These are phyloP conservation scores for Chaetothyriales sp. DNA, from an alignment of 2,329 filamentous ascomycete genomes.

Conservation along the genomic window DNA sequence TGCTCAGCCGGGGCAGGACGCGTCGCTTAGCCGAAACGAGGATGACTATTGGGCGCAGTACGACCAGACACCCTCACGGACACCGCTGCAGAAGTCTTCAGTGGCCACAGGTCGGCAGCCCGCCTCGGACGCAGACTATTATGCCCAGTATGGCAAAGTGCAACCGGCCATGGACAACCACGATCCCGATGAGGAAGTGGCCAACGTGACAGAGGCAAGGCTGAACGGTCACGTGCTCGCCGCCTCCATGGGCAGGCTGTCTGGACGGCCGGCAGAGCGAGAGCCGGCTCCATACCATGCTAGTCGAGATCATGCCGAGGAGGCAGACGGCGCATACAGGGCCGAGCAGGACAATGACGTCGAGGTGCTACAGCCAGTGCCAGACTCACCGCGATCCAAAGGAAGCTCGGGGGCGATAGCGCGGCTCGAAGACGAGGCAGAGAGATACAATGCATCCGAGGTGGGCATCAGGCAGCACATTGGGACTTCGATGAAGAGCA, in stretches of 20 bases:
- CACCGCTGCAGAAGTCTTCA: slow-evolving; percentile 31
- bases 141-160: slow-evolving; percentile 47
- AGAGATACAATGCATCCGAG: slow-evolving; percentile 41
- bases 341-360: slow-evolving; percentile 17
- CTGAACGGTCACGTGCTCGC: slow-evolving; percentile 40
- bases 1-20: slow-evolving; percentile 13
- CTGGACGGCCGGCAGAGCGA: slow-evolving; percentile 18
- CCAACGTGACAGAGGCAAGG: slow-evolving; percentile 36
- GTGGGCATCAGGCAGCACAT: slow-evolving; percentile 51
- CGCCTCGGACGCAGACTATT: slow-evolving; percentile 45
- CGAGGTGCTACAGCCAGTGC: slow-evolving; percentile 30
- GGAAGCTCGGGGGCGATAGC: slow-evolving; percentile 38
- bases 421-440: slow-evolving; percentile 40
- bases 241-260: slow-evolving; percentile 24
- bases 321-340: slow-evolving; percentile 1
- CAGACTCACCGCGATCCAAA: slow-evolving; percentile 29
- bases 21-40: slow-evolving; percentile 35
- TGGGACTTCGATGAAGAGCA: slow-evolving; percentile 48
- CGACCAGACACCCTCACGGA: slow-evolving; percentile 41
- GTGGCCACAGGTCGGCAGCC: slow-evolving; percentile 22
- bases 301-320: neutral
- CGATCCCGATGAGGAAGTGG: slow-evolving; percentile 44
- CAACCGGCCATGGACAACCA: slow-evolving; percentile 52
- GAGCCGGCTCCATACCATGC: slow-evolving; percentile 16
- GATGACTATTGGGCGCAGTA: slow-evolving; percentile 54